Conservation (phyloP, 2,329 filamentous ascomycete genomes). For the Talaromyces sp. region DNA sequence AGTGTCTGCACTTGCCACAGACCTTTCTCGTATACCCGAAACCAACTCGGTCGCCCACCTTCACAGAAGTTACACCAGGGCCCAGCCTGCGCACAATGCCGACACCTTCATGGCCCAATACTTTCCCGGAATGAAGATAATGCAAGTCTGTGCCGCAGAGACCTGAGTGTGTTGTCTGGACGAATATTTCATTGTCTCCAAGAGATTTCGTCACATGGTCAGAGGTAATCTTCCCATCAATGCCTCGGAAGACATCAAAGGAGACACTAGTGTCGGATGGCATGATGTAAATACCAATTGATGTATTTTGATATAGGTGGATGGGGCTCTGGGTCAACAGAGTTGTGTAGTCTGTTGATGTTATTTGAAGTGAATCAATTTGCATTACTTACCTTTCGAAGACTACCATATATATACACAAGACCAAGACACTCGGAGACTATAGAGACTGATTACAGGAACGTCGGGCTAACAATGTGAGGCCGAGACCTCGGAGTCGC, state of each 20-base stretch:
- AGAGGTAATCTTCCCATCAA: constrained; percentile 19
- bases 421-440: neutral
- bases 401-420: neutral
- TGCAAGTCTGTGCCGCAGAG: constrained; percentile 25
- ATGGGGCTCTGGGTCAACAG: neutral
- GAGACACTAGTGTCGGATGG: neutral
- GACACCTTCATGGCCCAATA: constrained; percentile 51
- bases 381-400: neutral
- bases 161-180: constrained; percentile 23
- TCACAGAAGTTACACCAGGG: neutral
- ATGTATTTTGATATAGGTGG: neutral
- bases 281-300: neutral
- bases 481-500: neutral
- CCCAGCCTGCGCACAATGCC: neutral
- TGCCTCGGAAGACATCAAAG: constrained; percentile 24
- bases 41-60: constrained; percentile 29
- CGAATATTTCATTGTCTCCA: constrained; percentile 20
- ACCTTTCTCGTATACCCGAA: constrained; percentile 31
- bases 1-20: constrained; percentile 33
- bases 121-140: constrained; percentile 20
- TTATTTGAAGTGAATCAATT: neutral
- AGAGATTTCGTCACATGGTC: constrained; percentile 22
- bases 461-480: neutral
- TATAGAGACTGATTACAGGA: neutral
- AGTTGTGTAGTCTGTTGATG: neutral